These are phyloP conservation scores for Yamadazyma blattariae DNA, from an alignment of 1,139 yeast species.

Conservation along the genomic window DNA sequence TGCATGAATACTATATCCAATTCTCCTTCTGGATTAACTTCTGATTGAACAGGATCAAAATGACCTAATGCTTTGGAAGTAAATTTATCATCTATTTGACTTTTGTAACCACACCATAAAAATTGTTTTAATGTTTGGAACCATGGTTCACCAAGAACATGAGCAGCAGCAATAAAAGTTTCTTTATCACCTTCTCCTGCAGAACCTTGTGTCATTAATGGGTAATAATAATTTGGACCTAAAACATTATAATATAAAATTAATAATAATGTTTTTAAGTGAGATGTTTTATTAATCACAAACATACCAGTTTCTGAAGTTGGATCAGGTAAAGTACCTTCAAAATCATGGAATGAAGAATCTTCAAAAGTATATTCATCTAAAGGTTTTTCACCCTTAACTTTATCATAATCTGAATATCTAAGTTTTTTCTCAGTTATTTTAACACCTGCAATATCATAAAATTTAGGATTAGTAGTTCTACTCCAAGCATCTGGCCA, in stretches of 20 bases:
- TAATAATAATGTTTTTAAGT: constrained; percentile 48
- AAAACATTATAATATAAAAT: constrained; percentile 57
- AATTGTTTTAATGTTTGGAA: constrained; percentile 53
- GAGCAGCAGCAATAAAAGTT: constrained; percentile 64
- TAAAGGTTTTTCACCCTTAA: constrained; percentile 27
- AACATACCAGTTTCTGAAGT: constrained; percentile 66
- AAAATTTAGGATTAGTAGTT: constrained; percentile 46
- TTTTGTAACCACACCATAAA: constrained; percentile 52
- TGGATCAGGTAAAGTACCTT: constrained; percentile 60
- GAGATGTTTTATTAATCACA: constrained; percentile 51
- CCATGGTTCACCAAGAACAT: constrained; percentile 45
- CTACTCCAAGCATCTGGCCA: constrained; percentile 55
- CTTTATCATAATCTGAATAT: constrained; percentile 32
- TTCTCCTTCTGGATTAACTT: constrained; percentile 15
- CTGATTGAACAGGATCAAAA: constrained; percentile 46
- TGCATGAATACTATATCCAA: constrained; percentile 50
- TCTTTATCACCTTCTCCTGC: constrained; percentile 77
- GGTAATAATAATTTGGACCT: constrained; percentile 60
- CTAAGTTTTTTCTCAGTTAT: constrained; percentile 39
- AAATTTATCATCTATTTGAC: constrained; percentile 33
- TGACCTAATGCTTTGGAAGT: constrained; percentile 60
- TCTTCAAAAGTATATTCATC: constrained; percentile 30
- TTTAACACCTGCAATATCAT: constrained; percentile 38
- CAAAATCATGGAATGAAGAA: constrained; percentile 50
- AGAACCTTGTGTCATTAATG: constrained; percentile 61